phyloP scores from a whole-genome alignment of 192 early-diverging fungal species.

The Powellomyces hirtus region DNA sequence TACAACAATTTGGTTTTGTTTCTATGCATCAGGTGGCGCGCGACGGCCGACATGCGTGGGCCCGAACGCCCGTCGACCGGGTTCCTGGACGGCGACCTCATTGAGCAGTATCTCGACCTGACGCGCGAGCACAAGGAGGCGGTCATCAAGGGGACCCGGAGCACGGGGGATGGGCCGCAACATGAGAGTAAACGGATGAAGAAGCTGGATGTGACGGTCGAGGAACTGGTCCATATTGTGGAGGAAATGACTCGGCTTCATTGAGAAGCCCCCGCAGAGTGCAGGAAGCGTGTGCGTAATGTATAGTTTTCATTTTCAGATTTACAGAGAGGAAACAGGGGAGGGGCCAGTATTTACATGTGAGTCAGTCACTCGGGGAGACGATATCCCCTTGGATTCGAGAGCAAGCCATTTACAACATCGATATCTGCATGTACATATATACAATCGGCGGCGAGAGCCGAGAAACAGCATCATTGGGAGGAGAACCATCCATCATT shows the following conservation, averaged over 20 bases:
- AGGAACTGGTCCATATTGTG: slow-evolving; percentile 52
- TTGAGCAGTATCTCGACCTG: slow-evolving; percentile 82
- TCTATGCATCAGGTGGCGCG: slow-evolving; percentile 52
- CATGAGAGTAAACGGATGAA: slow-evolving; percentile 16
- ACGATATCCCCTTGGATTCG: no score
- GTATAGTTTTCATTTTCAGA: no score
- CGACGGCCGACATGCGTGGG: slow-evolving; percentile 52
- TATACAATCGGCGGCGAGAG: no score
- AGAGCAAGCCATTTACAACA: no score
- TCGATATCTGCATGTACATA: no score
- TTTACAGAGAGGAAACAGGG: no score
- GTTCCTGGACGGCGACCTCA: slow-evolving; percentile 88
- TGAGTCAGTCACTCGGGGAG: no score
- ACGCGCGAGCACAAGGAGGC: slow-evolving; percentile 25
- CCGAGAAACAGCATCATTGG: no score
- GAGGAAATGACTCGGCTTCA: slow-evolving; percentile 62
- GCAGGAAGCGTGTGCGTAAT: no score
- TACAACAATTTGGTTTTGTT: background rate
- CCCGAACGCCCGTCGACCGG: slow-evolving; percentile 43
- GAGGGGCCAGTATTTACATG: no score
- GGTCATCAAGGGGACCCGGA: slow-evolving; percentile 28
- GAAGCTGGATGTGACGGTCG: slow-evolving; percentile 26
- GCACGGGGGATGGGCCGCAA: slow-evolving; percentile 37
- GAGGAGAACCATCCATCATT: no score
- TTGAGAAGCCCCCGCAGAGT: slow-evolving; percentile 26